phyloP scores from a whole-genome alignment of 2,329 filamentous ascomycete genomes.

The Fusarium longipes region DNA sequence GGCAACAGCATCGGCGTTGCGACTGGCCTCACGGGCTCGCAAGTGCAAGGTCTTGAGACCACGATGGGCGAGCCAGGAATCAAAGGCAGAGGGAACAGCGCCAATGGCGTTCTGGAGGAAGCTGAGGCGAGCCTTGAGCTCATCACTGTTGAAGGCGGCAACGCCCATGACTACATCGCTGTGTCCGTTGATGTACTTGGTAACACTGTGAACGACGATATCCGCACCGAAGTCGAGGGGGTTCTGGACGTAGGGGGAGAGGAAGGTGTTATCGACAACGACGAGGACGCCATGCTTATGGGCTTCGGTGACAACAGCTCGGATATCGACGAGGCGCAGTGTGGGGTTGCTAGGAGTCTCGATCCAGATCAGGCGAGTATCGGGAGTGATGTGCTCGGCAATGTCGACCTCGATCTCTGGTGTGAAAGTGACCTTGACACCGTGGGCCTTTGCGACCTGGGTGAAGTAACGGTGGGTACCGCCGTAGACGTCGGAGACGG shows the following conservation, averaged over 20 bases:
- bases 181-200: slow-evolving; percentile 99
- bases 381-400: slow-evolving; percentile 81
- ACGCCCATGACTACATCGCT: slow-evolving; percentile 97
- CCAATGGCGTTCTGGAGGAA: slow-evolving; percentile 99
- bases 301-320: slow-evolving; percentile 82
- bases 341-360: slow-evolving; percentile 94
- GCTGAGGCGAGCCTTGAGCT: slow-evolving; percentile 78
- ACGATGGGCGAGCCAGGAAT: slow-evolving; percentile 97
- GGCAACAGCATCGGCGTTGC: slow-evolving; percentile 84
- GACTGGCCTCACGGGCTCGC: slow-evolving; percentile 84
- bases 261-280: slow-evolving; percentile 99
- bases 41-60: slow-evolving; percentile 97
- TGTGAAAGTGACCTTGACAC: slow-evolving; percentile 93
- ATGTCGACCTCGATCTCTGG: slow-evolving; percentile 92
- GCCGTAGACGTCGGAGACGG: slow-evolving; percentile 96
- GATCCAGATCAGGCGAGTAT: slow-evolving; percentile 97
- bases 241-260: slow-evolving; percentile 96
- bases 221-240: slow-evolving; percentile 95
- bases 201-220: slow-evolving; percentile 96
- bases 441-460: slow-evolving; percentile 93
- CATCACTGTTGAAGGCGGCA: slow-evolving; percentile 90
- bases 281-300: slow-evolving; percentile 91
- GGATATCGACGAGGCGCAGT: slow-evolving; percentile 90
- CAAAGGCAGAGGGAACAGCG: slow-evolving; percentile 92
- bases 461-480: slow-evolving; percentile 99